Conservation (phyloP, 2,329 filamentous ascomycete species). For the Dendrostoma leiphaemia region DNA sequence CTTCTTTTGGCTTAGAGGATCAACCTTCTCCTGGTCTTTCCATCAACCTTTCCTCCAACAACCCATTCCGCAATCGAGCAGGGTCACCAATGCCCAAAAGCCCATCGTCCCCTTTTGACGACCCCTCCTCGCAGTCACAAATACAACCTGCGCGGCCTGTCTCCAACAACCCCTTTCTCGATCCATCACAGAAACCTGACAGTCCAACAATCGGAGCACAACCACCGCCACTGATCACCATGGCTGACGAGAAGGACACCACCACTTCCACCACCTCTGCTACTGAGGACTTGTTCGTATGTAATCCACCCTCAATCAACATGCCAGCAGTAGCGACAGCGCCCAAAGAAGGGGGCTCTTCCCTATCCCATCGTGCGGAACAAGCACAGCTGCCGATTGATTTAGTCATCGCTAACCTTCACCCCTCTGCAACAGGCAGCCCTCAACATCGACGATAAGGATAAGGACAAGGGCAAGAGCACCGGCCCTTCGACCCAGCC, state of each 20-base stretch:
- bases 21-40: constrained; percentile 54
- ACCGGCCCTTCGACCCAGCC: constrained; percentile 35
- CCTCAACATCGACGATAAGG: constrained; percentile 64
- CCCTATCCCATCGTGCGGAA: constrained; percentile 10
- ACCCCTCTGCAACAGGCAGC: constrained; percentile 55
- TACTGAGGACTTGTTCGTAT: constrained; percentile 74
- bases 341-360: too few relatives aligned
- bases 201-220: constrained; percentile 32
- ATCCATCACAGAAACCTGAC: constrained; percentile 41
- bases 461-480: constrained; percentile 51
- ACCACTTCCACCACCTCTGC: constrained; percentile 45
- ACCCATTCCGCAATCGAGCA: constrained; percentile 75
- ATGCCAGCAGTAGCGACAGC: constrained; percentile 1
- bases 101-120: constrained; percentile 58
- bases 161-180: constrained; percentile 76
- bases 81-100: constrained; percentile 52
- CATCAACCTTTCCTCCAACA: constrained; percentile 76
- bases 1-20: constrained; percentile 33
- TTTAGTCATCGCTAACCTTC: constrained; percentile 17
- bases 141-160: constrained; percentile 46
- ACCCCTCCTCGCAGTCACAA: constrained; percentile 40
- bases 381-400: background rate
- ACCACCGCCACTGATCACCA: constrained; percentile 40
- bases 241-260: constrained; percentile 46
- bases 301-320: constrained; percentile 36